A percentile compares a stretch with the other conserved stretches of the same genome.
Conservation (phyloP, 148 eudicot genomes). For the Arbutus unedo region DNA sequence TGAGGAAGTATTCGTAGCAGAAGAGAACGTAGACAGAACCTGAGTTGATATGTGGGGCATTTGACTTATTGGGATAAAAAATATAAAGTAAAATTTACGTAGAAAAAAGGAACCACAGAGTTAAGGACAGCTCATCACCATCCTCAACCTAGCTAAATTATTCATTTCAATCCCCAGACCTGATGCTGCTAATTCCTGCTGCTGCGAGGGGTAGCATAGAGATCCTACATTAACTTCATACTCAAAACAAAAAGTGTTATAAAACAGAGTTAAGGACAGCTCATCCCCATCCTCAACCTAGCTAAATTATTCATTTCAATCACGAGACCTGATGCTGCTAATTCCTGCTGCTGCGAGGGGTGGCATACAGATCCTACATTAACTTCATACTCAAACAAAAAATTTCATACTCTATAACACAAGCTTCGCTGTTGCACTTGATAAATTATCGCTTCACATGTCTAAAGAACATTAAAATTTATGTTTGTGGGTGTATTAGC, state of each 20-base stretch:
- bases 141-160: not conserved
- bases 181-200: not conserved
- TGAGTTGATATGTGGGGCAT: not conserved
- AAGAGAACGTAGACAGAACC: not conserved
- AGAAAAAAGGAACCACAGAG: not conserved
- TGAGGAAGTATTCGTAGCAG: too few species aligned
- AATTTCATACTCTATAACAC: too few species aligned
- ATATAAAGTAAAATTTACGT: not conserved
- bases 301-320: not conserved
- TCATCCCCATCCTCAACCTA: not conserved
- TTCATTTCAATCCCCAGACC: not conserved
- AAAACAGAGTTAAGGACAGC: not conserved
- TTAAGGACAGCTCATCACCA: not conserved
- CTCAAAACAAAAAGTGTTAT: too few species aligned
- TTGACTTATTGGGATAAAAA: not conserved
- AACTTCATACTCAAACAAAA: too few species aligned
- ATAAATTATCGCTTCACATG: too few species aligned
- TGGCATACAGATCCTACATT: not conserved
- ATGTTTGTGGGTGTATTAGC: too few species aligned
- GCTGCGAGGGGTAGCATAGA: not conserved
- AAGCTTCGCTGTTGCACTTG: too few species aligned
- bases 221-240: not conserved
- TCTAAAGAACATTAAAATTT: too few species aligned
- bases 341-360: not conserved
- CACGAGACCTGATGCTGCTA: not conserved